Percentiles rank a stretch among this genome's conserved stretches.
Conservation (phyloP, 768 basidiomycete genomes). For the Lyophyllum atratum region DNA sequence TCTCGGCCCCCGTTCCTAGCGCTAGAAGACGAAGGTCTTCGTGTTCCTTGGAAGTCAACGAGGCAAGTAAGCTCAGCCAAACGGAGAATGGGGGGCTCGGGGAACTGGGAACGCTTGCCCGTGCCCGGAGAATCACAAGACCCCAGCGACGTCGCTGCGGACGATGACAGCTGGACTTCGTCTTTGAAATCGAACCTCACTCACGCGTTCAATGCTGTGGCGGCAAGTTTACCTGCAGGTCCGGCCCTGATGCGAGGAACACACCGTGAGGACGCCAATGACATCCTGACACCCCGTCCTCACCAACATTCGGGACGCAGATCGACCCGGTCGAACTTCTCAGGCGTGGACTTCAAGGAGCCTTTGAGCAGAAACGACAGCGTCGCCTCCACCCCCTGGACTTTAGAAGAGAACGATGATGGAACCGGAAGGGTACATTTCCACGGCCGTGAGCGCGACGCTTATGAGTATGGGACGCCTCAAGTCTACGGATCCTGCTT, state of each 20-base stretch:
- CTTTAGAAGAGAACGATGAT: slow-evolving; percentile 40
- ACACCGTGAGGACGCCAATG: slow-evolving; percentile 14
- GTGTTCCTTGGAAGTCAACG: slow-evolving; percentile 30
- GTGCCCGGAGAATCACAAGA: slow-evolving; percentile 27
- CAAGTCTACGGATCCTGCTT: neutral
- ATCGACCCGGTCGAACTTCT: slow-evolving; percentile 9
- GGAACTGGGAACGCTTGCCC: slow-evolving; percentile 20
- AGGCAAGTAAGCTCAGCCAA: neutral
- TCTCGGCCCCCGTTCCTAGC: slow-evolving; percentile 33
- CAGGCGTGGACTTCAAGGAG: slow-evolving; percentile 1
- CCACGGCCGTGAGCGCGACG: slow-evolving; percentile 22
- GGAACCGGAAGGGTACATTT: slow-evolving; percentile 41
- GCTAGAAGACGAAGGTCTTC: slow-evolving; percentile 29
- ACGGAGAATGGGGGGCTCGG: neutral
- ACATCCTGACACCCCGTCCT: slow-evolving; percentile 25
- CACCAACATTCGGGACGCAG: slow-evolving; percentile 18
- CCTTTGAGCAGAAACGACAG: slow-evolving; percentile 17
- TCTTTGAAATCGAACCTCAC: slow-evolving; percentile 45
- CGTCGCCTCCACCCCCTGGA: slow-evolving; percentile 32
- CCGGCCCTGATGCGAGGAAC: slow-evolving; percentile 7
- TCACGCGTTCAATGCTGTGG: slow-evolving; percentile 51
- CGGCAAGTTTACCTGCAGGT: slow-evolving; percentile 36
- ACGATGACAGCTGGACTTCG: slow-evolving; percentile 40
- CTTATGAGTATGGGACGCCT: slow-evolving; percentile 8
- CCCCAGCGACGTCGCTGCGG: neutral